Evolutionary conservation across 805 yeast species (phyloP).

Genomic region (Starmerella powellii): DNA sequence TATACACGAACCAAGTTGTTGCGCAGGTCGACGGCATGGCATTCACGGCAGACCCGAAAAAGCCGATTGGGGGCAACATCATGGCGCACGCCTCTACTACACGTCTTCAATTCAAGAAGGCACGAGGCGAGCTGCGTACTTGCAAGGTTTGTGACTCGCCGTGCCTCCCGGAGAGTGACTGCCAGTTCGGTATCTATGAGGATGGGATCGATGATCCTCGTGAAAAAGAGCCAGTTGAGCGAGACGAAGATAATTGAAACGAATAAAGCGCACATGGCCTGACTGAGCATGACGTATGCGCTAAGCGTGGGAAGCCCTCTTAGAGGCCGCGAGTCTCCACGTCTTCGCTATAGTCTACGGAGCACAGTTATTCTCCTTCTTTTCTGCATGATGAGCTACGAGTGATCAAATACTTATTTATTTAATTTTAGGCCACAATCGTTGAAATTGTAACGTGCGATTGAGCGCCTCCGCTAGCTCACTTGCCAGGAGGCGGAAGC

Average conservation of each 20-base stretch:
- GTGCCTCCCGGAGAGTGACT: constrained; percentile 88
- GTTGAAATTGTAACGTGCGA: no score
- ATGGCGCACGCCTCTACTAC: constrained; percentile 96
- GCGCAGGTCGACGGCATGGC: constrained; percentile 90
- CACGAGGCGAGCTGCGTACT: constrained; percentile 80
- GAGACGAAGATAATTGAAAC: background rate
- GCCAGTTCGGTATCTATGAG: constrained; percentile 89
- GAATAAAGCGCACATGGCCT: no score
- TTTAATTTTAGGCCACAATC: no score
- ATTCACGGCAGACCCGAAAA: constrained; percentile 93
- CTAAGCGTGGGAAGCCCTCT: no score
- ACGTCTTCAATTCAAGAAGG: constrained; percentile 77
- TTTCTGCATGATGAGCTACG: no score
- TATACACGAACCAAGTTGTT: constrained; percentile 90
- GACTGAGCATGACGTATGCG: no score
- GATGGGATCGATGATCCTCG: constrained; percentile 96
- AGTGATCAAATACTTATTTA: no score
- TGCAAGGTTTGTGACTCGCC: constrained; percentile 96
- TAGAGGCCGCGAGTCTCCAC: no score
- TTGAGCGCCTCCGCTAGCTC: no score
- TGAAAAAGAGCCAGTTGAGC: constrained; percentile 41
- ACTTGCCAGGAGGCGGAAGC: constrained; percentile 9
- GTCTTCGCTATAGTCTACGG: no score
- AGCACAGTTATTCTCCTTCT: no score
- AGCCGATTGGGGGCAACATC: constrained; percentile 97